A percentile compares a stretch with the other conserved stretches of the same genome.
phyloP scores from a whole-genome alignment of 2,329 filamentous ascomycete genomes.

The Lecanicillium sp. region DNA sequence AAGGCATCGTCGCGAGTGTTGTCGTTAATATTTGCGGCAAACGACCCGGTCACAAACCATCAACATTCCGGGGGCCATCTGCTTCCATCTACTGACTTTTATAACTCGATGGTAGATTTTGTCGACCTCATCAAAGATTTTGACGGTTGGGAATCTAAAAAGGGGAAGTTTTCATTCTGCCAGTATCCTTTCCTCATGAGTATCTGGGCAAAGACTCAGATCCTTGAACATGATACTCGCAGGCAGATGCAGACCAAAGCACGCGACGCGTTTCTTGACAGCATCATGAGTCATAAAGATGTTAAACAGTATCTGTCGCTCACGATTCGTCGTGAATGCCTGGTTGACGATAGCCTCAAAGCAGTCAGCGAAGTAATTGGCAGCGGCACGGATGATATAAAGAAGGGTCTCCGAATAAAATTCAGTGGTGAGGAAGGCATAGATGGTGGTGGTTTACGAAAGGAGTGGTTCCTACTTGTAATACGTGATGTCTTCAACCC shows the following conservation, averaged over 20 bases:
- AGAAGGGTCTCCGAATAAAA: constrained; percentile 78
- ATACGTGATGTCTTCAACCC: constrained; percentile 87
- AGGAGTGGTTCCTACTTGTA: constrained; percentile 90
- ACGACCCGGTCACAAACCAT: constrained; percentile 44
- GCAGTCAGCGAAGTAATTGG: constrained; percentile 80
- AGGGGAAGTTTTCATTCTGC: constrained; percentile 75
- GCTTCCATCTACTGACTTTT: constrained; percentile 76
- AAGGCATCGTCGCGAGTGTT: constrained; percentile 73
- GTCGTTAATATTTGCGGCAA: constrained; percentile 74
- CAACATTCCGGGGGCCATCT: constrained; percentile 47
- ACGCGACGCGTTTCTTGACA: constrained; percentile 83
- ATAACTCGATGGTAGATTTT: constrained; percentile 78
- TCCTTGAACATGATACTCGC: constrained; percentile 78
- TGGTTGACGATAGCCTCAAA: constrained; percentile 81
- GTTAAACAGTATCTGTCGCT: constrained; percentile 73
- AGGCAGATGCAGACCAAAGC: constrained; percentile 86
- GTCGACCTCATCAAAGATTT: constrained; percentile 81
- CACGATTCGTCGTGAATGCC: constrained; percentile 71
- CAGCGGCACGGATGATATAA: constrained; percentile 73
- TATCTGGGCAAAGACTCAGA: constrained; percentile 86
- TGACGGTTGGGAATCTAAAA: constrained; percentile 73
- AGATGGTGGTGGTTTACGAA: constrained; percentile 80
- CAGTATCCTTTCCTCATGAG: constrained; percentile 89
- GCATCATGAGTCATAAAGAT: constrained; percentile 65
- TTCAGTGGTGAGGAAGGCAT: constrained; percentile 87